phyloP scores from a whole-genome alignment of 306 rosid genomes.

The Casuarina cunninghamiana region DNA sequence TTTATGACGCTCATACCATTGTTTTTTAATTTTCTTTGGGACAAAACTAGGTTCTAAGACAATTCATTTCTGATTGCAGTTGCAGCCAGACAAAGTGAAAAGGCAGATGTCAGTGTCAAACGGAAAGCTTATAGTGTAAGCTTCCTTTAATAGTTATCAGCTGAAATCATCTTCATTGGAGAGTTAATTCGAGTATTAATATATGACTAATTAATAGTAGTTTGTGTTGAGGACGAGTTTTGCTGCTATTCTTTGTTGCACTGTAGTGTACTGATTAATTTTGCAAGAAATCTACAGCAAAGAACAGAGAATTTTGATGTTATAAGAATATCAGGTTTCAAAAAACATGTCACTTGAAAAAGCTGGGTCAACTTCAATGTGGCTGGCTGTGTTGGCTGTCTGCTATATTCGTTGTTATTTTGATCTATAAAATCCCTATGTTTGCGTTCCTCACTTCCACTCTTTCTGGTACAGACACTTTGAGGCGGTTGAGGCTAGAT shows the following conservation, averaged over 20 bases:
- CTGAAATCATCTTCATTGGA: background rate
- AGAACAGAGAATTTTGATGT: background rate
- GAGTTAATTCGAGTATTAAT: background rate
- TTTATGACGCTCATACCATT: slow-evolving; percentile 17
- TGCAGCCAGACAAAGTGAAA: slow-evolving; percentile 93
- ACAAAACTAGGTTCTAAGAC: slow-evolving; percentile 15
- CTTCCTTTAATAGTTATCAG: slow-evolving; percentile 12
- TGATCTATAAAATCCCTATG: background rate
- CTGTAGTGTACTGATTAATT: background rate
- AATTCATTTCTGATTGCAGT: slow-evolving; percentile 45
- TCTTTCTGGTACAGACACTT: slow-evolving; percentile 57
- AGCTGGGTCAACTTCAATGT: background rate
- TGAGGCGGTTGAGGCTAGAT: slow-evolving; percentile 89
- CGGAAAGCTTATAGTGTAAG: slow-evolving; percentile 82
- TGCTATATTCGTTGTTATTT: background rate
- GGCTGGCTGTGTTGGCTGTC: background rate
- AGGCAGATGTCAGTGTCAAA: slow-evolving; percentile 59
- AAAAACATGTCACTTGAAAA: background rate
- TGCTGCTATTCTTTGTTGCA: background rate
- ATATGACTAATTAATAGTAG: background rate
- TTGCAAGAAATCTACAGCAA: background rate
- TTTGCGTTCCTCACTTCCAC: background rate
- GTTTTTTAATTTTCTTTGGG: background rate
- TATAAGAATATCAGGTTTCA: background rate
- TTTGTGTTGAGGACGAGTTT: background rate